A percentile compares a stretch with the other conserved stretches of the same genome.
Evolutionary conservation across 2,329 filamentous ascomycete genomes (phyloP).

Genomic region (Xylogone sp.): DNA sequence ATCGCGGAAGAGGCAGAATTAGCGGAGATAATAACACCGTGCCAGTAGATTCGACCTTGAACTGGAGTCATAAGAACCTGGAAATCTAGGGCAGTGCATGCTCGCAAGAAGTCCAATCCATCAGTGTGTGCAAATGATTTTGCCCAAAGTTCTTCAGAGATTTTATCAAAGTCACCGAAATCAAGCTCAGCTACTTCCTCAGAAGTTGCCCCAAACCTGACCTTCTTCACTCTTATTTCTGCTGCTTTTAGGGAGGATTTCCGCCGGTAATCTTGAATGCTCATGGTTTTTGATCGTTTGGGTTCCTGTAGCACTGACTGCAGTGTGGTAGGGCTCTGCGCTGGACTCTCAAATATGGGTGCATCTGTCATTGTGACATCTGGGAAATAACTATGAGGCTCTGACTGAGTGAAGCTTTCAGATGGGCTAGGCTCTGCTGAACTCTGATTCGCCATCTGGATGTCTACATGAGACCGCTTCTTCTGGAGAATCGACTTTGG

Average conservation of each 20-base stretch:
- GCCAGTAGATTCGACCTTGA: constrained; percentile 5
- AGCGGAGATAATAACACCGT: constrained; percentile 13
- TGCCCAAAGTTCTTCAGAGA: constrained; percentile 8
- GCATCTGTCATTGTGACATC: background rate
- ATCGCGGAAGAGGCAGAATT: too few relatives aligned
- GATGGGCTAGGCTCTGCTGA: background rate
- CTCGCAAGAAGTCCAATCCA: constrained; percentile 16
- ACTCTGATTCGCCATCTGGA: background rate
- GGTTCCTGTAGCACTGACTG: background rate
- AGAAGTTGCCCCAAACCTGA: constrained; percentile 14
- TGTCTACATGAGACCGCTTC: background rate
- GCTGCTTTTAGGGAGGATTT: constrained; percentile 5
- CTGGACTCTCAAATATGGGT: background rate
- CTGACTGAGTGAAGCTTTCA: background rate
- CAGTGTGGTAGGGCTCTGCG: background rate
- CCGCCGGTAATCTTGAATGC: constrained; percentile 10
- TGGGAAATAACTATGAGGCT: background rate
- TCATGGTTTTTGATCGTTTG: constrained; percentile 8
- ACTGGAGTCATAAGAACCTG: constrained; percentile 7
- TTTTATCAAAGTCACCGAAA: constrained; percentile 12
- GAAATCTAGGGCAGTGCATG: constrained; percentile 23
- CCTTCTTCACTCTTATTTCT: constrained; percentile 13
- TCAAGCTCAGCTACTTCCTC: constrained; percentile 12
- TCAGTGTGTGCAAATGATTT: constrained; percentile 7
- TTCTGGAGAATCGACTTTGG: background rate